Evolutionary conservation across 1,139 yeast genomes (phyloP).

Genomic region (Pichia sp.): DNA sequence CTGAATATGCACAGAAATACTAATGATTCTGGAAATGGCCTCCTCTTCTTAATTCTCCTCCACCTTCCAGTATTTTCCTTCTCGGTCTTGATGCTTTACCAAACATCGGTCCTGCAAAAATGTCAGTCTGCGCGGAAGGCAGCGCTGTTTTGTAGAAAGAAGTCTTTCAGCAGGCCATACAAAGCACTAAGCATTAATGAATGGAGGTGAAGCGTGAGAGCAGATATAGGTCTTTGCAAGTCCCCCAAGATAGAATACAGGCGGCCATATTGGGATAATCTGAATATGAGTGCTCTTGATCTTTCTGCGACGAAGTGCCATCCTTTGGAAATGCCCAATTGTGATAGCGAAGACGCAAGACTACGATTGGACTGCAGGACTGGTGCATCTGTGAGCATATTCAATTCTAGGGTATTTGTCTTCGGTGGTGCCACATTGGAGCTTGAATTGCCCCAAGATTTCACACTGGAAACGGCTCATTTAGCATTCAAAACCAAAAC

Average conservation of each 20-base stretch:
- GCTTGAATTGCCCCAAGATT: slow-evolving; percentile 30
- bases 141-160: not conserved
- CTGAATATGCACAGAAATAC: not conserved
- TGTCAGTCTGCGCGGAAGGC: not conserved
- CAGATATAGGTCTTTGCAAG: not conserved
- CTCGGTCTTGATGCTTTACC: not conserved
- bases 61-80: not conserved
- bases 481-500: slow-evolving; percentile 23
- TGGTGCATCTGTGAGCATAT: slow-evolving; percentile 58
- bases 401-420: slow-evolving; percentile 55
- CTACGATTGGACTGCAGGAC: slow-evolving; percentile 54
- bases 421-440: slow-evolving; percentile 67
- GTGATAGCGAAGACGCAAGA: slow-evolving; percentile 41
- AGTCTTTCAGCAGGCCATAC: not conserved
- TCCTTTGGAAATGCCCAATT: slow-evolving; percentile 43
- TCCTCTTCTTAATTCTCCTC: not conserved
- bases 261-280: not conserved
- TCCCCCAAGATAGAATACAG: not conserved
- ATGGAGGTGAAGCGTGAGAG: not conserved
- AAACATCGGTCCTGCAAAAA: not conserved
- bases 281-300: slow-evolving; percentile 40
- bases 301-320: slow-evolving; percentile 51
- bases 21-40: not conserved
- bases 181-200: not conserved
- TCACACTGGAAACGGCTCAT: slow-evolving; percentile 18